Base-by-base conservation (phyloP, 192 early-diverging fungal species). In the Allomyces arbusculus region DNA sequence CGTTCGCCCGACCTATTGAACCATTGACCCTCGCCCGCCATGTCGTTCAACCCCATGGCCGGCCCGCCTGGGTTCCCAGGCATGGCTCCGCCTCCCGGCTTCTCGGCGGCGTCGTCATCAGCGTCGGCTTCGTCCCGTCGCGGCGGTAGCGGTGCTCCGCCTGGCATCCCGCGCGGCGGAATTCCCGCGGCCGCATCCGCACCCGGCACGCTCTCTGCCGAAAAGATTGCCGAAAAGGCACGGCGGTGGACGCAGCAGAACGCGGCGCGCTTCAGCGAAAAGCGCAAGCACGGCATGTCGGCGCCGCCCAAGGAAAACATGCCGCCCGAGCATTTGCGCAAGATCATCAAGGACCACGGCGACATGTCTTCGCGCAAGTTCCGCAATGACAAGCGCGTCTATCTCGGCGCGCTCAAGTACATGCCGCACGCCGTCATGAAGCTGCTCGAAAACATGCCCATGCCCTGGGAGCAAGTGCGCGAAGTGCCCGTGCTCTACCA, bases 401-500 rank as follows among this genome's bases (percentile, higher is more conserved):
- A 97, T 71, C 81, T 99, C 58, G 96, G 96, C 44, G 96, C 96
- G 16, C 81, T 99, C 24, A 99, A 99, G 75, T 97, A 97, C 74
- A 87, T 99, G 19, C 96, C 96, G 1, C 96, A 99, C 69, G 94
- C 96, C 3, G 93, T 99, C 33, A 74, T 99, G 24, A 99, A 99
- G 74, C 81, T 99, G 67, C 72, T 99, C 68, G 94, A 99, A 72
- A 97, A 96, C 70, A 99, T 99, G 92, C 96, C 92, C n/a, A 96
- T 97, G 96, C 95, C 95, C 1, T 98, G 95, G 95, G 95, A 98
- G 78, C 94, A 96, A 69, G 88, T 90, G 68, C 86, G 94, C 71
- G 94, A 99, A 70, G 94, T 99, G 14, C 84, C 88, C 8, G 91
- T 94, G 23, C 79, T 97, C 25, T 99, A 99, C 76, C 96, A 99